A percentile compares a stretch with the other conserved stretches of the same genome.
Conservation (phyloP, 2,329 filamentous ascomycete species). For the Cordyceps pruinosa region DNA sequence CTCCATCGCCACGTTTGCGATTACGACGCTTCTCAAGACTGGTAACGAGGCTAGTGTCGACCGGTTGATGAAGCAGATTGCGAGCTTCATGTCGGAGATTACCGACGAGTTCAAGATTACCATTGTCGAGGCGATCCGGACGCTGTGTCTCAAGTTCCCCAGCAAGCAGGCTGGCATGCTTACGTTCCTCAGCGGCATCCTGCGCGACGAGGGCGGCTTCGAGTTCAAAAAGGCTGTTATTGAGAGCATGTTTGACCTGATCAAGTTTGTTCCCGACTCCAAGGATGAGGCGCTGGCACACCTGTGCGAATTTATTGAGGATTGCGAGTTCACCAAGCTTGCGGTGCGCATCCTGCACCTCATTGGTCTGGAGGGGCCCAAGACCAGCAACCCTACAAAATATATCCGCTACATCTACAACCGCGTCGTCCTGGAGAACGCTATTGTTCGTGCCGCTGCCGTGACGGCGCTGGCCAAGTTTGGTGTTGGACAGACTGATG, state of each 20-base stretch:
- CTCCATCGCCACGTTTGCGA: slow-evolving; percentile 96
- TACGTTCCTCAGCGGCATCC: slow-evolving; percentile 90
- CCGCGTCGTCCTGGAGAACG: slow-evolving; percentile 92
- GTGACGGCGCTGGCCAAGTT: slow-evolving; percentile 96
- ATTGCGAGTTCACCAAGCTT: slow-evolving; percentile 98
- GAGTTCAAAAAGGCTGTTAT: slow-evolving; percentile 97
- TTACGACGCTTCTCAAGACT: slow-evolving; percentile 95
- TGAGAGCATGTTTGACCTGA: slow-evolving; percentile 98
- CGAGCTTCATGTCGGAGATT: slow-evolving; percentile 96
- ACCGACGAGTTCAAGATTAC: slow-evolving; percentile 99
- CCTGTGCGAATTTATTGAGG: slow-evolving; percentile 97
- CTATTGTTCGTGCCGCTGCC: slow-evolving; percentile 87
- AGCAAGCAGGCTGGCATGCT: slow-evolving; percentile 98
- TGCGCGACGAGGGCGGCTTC: slow-evolving; percentile 94
- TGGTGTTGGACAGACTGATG: slow-evolving; percentile 91
- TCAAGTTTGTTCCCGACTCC: slow-evolving; percentile 94
- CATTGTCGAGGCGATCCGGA: slow-evolving; percentile 97
- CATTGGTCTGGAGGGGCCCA: slow-evolving; percentile 88
- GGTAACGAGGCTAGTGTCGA: slow-evolving; percentile 97
- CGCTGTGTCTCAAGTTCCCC: slow-evolving; percentile 93
- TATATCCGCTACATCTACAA: slow-evolving; percentile 99
- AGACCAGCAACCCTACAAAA: slow-evolving; percentile 92
- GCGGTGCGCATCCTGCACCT: slow-evolving; percentile 92
- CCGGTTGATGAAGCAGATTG: slow-evolving; percentile 96
- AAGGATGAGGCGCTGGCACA: slow-evolving; percentile 81